Percentiles rank a stretch among this genome's conserved stretches.
Evolutionary conservation across 2,329 filamentous ascomycete genomes (phyloP).

Genomic region (Microascus cirrosus): DNA sequence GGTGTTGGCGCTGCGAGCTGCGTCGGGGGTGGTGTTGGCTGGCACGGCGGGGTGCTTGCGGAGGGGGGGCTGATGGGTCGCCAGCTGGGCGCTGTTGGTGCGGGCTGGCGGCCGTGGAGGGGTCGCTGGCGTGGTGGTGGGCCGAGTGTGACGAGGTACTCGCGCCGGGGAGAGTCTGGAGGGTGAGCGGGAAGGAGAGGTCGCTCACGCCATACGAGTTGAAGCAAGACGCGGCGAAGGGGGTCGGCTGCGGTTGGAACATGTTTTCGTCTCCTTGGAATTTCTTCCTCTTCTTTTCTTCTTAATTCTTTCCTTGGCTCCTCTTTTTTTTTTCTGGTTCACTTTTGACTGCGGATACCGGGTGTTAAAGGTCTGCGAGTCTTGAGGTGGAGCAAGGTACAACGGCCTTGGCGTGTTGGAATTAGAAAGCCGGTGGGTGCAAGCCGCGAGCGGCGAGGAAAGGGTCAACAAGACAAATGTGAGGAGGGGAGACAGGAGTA

Average conservation of each 20-base stretch:
- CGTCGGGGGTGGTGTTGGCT: slow-evolving; percentile 8
- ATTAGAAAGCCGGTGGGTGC: no score
- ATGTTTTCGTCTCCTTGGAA: slow-evolving; percentile 20
- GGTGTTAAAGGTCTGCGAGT: neutral
- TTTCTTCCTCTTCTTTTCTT: neutral
- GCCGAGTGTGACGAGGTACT: neutral
- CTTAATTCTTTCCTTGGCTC: neutral
- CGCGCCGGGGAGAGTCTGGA: neutral
- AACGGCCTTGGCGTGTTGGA: no score
- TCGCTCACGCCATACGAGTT: slow-evolving; percentile 6
- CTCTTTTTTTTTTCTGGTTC: neutral
- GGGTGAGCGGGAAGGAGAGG: slow-evolving; percentile 3
- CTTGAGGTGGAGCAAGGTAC: no score
- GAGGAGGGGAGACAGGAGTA: no score
- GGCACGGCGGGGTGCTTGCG: neutral
- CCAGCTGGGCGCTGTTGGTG: no score
- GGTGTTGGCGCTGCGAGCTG: slow-evolving; percentile 5
- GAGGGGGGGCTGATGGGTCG: neutral
- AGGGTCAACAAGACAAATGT: no score
- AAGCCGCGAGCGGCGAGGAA: no score
- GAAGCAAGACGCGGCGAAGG: slow-evolving; percentile 31
- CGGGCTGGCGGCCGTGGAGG: neutral
- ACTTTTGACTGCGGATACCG: neutral
- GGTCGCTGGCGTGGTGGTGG: slow-evolving; percentile 1
- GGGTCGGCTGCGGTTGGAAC: slow-evolving; percentile 43